Base-by-base conservation (phyloP, 2,329 filamentous ascomycete species). In the Ophiostoma australiae region DNA sequence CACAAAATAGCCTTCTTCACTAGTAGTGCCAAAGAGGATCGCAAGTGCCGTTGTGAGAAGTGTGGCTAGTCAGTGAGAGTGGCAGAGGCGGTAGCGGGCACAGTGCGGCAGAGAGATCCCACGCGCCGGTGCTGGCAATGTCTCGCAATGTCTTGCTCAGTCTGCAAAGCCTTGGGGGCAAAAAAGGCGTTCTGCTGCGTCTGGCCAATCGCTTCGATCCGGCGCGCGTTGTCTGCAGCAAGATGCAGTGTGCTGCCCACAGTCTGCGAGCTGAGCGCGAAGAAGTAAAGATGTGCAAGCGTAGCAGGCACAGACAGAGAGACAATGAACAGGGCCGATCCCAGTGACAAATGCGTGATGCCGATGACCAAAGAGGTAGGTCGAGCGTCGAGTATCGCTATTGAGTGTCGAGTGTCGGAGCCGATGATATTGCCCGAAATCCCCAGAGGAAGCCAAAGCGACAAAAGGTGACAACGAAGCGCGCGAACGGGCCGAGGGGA, bases 121-220 rank as follows among this genome's bases (percentile, higher is more conserved):
- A 63, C 58, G 27, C 58, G 58, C 58, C 58, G 58, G 23, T 63
- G 58, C 58, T 63, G 7, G 27, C 58, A 63, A 63, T 63, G 58
- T 61, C 58, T 61, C 58, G 58, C 58, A 58, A 58, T 33, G 27
- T 63, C 58, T 63, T 17, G 58, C 58, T 20, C 23, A 17, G 4
- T 63, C 52, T 58, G 52, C 52, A 58, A 58, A 58, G 52, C 52
- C 52, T 58, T 7, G 52, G 52, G n/a, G 27, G 11, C 52, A 27
- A 58, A n/a, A 13, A 58, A n/a, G 52, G 52, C n/a, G 52, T 13
- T 58, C 17, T 48, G 17, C 44, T 20, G 44, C 20, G 44, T 17
- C 44, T 48, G 44, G 5, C 44, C 44, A n/a, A 48, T 58, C 23
- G 23, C 27, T 58, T 58, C 52, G n/a, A 27, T 58, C n/a, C 11